Base-by-base conservation (phyloP, 2,329 filamentous ascomycete genomes). In the Cladosporium sp. region DNA sequence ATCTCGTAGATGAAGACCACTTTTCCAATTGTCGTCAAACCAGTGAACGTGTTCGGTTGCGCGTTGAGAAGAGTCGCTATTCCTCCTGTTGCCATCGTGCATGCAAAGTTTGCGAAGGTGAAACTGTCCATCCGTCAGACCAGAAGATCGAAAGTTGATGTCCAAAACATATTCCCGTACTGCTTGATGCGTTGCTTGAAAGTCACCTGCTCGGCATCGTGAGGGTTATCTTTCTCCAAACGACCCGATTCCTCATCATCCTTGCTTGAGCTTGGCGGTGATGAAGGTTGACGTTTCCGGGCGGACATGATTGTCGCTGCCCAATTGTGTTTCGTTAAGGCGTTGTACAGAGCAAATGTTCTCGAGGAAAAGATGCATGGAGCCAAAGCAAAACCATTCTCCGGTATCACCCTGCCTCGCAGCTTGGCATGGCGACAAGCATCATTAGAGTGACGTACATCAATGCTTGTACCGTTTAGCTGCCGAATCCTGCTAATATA, bases 1-100 rank as follows among this genome's bases (percentile, higher is more conserved):
- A 80, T 65, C 58, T 78, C 77, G 54, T 79, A 59, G 38, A 79
- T 64, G 62, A 73, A 80, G 55, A 80, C 68, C 49, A 74, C 56
- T 27, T 75, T 74, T 18, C 77, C 78, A 47, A 80, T 75, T 7
- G 68, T 71, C 51, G 72, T 67, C 12, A 80, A 70, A 17, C 77
- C 77, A 0, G 60, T 58, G 56, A 80, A 80, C 0, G 58, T 51
- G 50, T 72, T 71, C 0, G 73, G 74, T 43, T 72, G 65, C 20
- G 70, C 62, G 4, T 69, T 61, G 24, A 77, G 66, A n/a, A 76
- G 62, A 2, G 73, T 67, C 11, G 71, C 65, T 15, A 77, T 63
- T 36, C 73, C 74, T 18, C 74, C 74, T 2, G 73, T 76, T 17
- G 68, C 65, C 73, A 77, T 76, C 9, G 73, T 73, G 47, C 70